Evolutionary conservation across 495 filamentous ascomycete species (phyloP), one percentile per base, ranked within the genome.

Genomic region (Aspergillus biplanus): DNA sequence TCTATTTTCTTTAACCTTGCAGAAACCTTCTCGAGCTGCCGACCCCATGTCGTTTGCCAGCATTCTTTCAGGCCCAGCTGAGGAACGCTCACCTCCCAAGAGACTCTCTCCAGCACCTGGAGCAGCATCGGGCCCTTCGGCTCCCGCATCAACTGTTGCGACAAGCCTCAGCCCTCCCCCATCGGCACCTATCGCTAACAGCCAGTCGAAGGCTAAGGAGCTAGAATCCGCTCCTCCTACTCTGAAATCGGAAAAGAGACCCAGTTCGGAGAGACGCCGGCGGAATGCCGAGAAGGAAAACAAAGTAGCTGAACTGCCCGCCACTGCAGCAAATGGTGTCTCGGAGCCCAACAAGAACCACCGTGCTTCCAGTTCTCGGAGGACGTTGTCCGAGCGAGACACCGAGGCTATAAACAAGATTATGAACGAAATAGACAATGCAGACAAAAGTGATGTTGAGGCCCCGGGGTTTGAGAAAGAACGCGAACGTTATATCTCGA

Each of bases 1-100:
- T 44, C 42, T 46, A 50, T 56, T 35, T 58, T 44, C n/a, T 49
- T 49, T 49, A 49, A 32, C 47, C 46, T 58, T 64, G 61, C 63
- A 90, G 83, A 90, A 84, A 55, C 81, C 86, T 35, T 81, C 86
- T 58, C 85, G 90, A 65, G 85, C 88, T 56, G 86, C 87, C 18
- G 89, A 93, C 75, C 90, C 92, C 13, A 97, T 97, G 92, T 92
- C 91, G 4, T 92, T 97, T 66, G 92, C 91, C 35, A 95, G 90
- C 71, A 96, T 97, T 59, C 85, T 97, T 39, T 93, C 92, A 2
- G 88, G 83, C 62, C 84, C 90, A 31, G 75, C 81, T 16, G 74
- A 80, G 69, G 83, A 86, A 33, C 72, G 80, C 37, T 67, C 82
- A 6, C 81, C 83, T 64, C 80, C 83, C 2, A 74, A 71, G 67